A percentile compares a stretch with the other conserved stretches of the same genome.
phyloP scores from a whole-genome alignment of 1,139 yeast genomes.

The Lipomyces yarrowii region DNA sequence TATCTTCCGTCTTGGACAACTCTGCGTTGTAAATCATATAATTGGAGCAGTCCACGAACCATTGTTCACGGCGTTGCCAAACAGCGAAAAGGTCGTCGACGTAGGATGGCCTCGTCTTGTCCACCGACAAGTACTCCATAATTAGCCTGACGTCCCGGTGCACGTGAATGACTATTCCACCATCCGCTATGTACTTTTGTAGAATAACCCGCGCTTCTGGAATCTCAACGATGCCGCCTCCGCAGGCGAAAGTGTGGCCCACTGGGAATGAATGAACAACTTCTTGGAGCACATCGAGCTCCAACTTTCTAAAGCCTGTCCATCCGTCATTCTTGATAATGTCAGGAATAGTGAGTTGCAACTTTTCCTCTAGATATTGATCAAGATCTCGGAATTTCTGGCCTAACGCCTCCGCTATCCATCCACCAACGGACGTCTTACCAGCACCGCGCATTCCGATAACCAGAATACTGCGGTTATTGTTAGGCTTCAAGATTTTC shows the following conservation, averaged over 20 bases:
- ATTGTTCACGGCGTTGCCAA: constrained; percentile 77
- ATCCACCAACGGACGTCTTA: constrained; percentile 79
- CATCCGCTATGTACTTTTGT: constrained; percentile 55
- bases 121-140: constrained; percentile 68
- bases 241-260: constrained; percentile 82
- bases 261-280: constrained; percentile 52
- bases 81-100: constrained; percentile 76
- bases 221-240: constrained; percentile 94
- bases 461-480: constrained; percentile 65
- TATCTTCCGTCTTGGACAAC: constrained; percentile 51
- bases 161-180: constrained; percentile 82
- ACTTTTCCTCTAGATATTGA: constrained; percentile 60
- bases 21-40: constrained; percentile 77
- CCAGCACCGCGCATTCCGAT: constrained; percentile 99
- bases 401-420: constrained; percentile 75
- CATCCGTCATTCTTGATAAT: constrained; percentile 75
- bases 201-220: constrained; percentile 65
- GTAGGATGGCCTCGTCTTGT: constrained; percentile 86
- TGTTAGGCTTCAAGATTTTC: constrained; percentile 41
- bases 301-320: constrained; percentile 79
- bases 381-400: constrained; percentile 81
- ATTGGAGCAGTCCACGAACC: constrained; percentile 82
- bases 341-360: constrained; percentile 62
- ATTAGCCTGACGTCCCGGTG: constrained; percentile 88
- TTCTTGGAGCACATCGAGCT: constrained; percentile 60